Conservation (phyloP, 495 filamentous ascomycete species). For the Tuber brumale region DNA sequence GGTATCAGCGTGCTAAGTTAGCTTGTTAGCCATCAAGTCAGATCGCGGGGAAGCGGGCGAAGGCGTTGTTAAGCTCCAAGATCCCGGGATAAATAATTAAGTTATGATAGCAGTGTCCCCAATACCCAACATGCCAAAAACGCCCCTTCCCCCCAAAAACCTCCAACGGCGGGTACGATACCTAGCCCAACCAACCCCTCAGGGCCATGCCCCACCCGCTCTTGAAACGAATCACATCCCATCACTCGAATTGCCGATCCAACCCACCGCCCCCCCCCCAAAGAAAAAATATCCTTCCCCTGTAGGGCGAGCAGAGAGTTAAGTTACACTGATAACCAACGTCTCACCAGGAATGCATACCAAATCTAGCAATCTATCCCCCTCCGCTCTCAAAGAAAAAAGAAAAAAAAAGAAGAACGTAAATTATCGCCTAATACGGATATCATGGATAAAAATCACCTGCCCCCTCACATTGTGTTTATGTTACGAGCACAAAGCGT, state of each 20-base stretch:
- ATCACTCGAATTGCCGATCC: not conserved
- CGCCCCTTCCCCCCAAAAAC: not conserved
- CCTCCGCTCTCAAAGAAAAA: not conserved
- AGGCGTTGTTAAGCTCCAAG: not conserved
- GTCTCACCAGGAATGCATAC: not conserved
- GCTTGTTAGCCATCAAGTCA: not conserved
- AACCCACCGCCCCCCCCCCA: not conserved
- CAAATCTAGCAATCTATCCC: not conserved
- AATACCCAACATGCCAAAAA: not conserved
- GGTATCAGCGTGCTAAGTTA: not conserved
- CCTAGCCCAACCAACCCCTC: not conserved
- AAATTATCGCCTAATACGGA: not conserved
- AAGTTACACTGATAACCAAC: not conserved
- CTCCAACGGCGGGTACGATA: not conserved
- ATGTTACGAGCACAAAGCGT: not conserved
- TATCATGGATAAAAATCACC: not conserved
- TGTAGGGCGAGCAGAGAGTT: not conserved
- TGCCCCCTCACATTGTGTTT: not conserved
- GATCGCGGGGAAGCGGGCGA: not conserved
- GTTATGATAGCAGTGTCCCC: not conserved
- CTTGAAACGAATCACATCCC: not conserved
- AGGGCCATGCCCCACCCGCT: not conserved
- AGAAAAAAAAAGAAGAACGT: not conserved
- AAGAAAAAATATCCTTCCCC: not conserved
- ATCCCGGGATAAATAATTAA: not conserved